These are phyloP conservation scores for Artemisia argyi DNA, from an alignment of 129 eudicot species.

Conservation along the genomic window DNA sequence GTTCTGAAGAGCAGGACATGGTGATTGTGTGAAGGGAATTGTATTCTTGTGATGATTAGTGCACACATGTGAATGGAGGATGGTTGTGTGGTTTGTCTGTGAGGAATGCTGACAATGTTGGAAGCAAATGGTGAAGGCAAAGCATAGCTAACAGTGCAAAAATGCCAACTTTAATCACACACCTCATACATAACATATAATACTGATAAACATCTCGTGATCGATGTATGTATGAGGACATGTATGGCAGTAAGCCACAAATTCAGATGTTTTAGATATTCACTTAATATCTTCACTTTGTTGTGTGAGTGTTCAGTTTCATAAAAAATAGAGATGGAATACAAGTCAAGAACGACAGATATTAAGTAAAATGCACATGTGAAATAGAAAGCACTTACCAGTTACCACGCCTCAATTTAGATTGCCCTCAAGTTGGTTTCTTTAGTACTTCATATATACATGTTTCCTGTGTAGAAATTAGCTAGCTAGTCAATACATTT, in stretches of 20 bases:
- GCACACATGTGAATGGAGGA: conserved; percentile 54
- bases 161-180: conserved; percentile 23
- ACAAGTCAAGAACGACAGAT: not conserved
- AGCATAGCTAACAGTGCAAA: conserved; percentile 21
- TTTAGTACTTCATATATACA: no score
- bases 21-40: conserved; percentile 49
- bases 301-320: not conserved
- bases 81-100: conserved; percentile 41
- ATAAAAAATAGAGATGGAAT: not conserved
- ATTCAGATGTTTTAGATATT: not conserved
- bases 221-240: conserved; percentile 2
- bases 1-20: conserved; percentile 30
- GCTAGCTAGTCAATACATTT: no score
- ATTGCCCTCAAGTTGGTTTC: no score
- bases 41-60: conserved; percentile 52
- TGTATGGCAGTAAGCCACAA: not conserved
- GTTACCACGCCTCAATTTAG: no score
- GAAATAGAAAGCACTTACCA: no score
- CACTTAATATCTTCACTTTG: not conserved
- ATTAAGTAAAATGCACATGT: no score
- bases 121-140: conserved; percentile 34
- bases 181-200: conserved; percentile 12
- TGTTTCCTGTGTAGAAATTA: no score
- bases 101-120: conserved; percentile 46
- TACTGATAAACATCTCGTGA: conserved; percentile 27